Base-by-base conservation (phyloP, 805 yeast genomes). In the Suhomyces canberraensis region DNA sequence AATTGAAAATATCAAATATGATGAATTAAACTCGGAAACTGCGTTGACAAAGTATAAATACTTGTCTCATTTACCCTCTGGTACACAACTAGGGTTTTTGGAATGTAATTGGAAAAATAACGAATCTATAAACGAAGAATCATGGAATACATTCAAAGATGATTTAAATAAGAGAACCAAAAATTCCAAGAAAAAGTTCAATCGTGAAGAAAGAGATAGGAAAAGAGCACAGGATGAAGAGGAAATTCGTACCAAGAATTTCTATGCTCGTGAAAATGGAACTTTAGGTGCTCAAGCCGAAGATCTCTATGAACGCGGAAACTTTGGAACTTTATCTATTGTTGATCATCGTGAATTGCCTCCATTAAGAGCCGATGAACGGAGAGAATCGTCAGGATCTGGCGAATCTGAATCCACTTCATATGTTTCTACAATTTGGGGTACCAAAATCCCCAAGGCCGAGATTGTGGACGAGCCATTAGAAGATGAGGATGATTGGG, bases 11-110 rank as follows among this genome's bases (percentile, higher is more conserved):
- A 75, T 91, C 25, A 73, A 67, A 32, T 75, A 74, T 51, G 95
- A 84, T 25, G 75, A 75, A 16, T 68, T 83, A 15, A 75, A 81
- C 2, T 75, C 82, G 0, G 80, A 76, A 11, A 78, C 77, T 45
- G 83, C 50, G 49, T 29, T 76, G 2, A 73, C 75, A 35, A 77
- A 80, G 46, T 73, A 73, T 55, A 90, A 88, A 57, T 88, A 84
- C 56, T 61, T 93, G 39, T 73, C 84, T 1, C 91, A 91, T 58
- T 60, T 89, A 16, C 97, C 98, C 0, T 56, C 77, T 19, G 97
- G 97, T 1, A 83, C 96, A 0, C 84, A 83, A 35, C 58, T 91
- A 29, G 95, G 89, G 8, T 79, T 86, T 44, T 54, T 93, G 37
- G 98, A 93, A 50, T 75, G 96, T 35, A 82, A 87, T 54, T 91